Base-by-base conservation (phyloP, 2,329 filamentous ascomycete species). In the Fusarium sp. region DNA sequence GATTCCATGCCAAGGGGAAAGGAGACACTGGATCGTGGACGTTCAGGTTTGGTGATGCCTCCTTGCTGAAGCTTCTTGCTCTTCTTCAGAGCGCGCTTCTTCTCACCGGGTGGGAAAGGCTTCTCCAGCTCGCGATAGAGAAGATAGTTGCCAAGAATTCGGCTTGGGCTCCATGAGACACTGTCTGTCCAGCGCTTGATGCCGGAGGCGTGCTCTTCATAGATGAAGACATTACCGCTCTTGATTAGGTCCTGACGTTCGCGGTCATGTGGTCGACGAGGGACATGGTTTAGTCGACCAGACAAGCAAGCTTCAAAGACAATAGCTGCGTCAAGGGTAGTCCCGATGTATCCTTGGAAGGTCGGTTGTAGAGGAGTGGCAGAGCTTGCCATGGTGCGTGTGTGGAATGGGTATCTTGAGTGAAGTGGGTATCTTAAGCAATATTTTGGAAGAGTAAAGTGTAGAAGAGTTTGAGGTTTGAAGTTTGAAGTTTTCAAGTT, bases 151-250 rank as follows among this genome's bases (percentile, higher is more conserved):
- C 89, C 90, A 43, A 94, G 81, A 43, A 96, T 94, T 13, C 91
- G 88, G 75, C 89, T 96, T 0, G 93, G 93, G 68, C 91, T 96
- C 93, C 93, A 97, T 7, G 90, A 89, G 10, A 94, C 87, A 12
- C 93, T 93, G 68, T 97, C 93, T 0, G 93, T 97, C 93, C 93
- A 97, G 53, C 93, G 85, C 79, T 96, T 96, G 78, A 97, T 96
- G 6, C 92, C 92, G 0, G 93, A 96, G 0, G 91, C 89, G 60
- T 92, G 89, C 74, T 97, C 92, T 72, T 96, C 92, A 75, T 97
- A 97, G 65, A 97, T 91, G 77, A 97, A 95, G 42, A 97, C 86
- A 66, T 90, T 90, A 32, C 93, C 93, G 67, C 92, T 96, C 66
- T 85, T 85, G 72, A 97, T 95, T 47, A 96, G 85, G 19, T 86